These are phyloP conservation scores for Thermothielavioides terrestris DNA, from an alignment of 495 filamentous ascomycete species.

Conservation along the genomic window DNA sequence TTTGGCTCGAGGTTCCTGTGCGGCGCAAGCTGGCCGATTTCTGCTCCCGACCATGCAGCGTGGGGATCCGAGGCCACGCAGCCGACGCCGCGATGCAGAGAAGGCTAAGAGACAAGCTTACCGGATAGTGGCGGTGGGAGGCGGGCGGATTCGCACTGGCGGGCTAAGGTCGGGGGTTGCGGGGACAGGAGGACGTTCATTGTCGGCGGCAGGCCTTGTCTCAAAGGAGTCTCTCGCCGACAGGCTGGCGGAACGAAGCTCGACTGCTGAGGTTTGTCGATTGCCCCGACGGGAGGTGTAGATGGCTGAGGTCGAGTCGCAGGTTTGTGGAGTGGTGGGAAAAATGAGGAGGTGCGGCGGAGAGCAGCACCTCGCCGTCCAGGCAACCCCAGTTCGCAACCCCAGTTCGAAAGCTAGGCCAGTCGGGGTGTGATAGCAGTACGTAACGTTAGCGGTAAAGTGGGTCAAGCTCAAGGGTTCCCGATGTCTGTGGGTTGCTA, in stretches of 20 bases:
- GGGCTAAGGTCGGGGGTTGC: slow-evolving; percentile 62
- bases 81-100: background rate
- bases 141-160: slow-evolving; percentile 63
- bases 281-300: slow-evolving; percentile 2
- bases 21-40: slow-evolving; percentile 1
- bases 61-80: background rate
- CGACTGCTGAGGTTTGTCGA: slow-evolving; percentile 2
- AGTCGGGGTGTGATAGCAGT: slow-evolving; percentile 27
- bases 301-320: slow-evolving; percentile 7
- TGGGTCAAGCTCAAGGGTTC: no score
- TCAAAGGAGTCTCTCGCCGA: slow-evolving; percentile 1
- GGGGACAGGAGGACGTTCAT: slow-evolving; percentile 47
- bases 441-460: no score
- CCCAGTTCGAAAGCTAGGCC: slow-evolving; percentile 15
- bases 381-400: slow-evolving; percentile 22
- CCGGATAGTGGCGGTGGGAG: slow-evolving; percentile 63
- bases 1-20: background rate
- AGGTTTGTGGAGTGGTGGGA: slow-evolving; percentile 22
- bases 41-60: background rate
- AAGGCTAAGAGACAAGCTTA: slow-evolving; percentile 36
- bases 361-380: slow-evolving; percentile 19
- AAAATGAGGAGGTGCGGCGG: slow-evolving; percentile 33
- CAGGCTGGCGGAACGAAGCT: slow-evolving; percentile 4
- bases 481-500: no score
- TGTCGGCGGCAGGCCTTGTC: slow-evolving; percentile 6